Evolutionary conservation across 2,329 filamentous ascomycete genomes (phyloP), one percentile per base, ranked within the genome.

Genomic region (Lachnellula suecica): DNA sequence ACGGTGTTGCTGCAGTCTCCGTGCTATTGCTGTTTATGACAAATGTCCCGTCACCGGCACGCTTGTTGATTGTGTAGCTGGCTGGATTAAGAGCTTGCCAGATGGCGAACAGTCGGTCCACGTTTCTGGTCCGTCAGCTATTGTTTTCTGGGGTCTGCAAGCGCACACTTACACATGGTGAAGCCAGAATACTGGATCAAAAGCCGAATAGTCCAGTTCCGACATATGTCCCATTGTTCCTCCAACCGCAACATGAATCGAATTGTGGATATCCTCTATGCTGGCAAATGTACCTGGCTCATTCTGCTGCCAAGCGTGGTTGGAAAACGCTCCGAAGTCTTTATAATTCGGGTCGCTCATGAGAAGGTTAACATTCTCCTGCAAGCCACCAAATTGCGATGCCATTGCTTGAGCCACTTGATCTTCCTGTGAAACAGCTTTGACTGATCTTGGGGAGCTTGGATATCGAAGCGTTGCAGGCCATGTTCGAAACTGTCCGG

Each of bases 11-110:
- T 1, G 74, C 71, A 54, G 82, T 76, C 59, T 84, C 76, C 0
- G 79, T 68, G 1, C 79, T 72, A 1, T 83, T 83, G 9, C 72
- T 70, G 1, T 74, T 63, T 6, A 78, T 81, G 0, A 82, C 86
- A 62, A 82, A 91, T 2, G 84, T 88, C 11, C 77, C 76, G 34
- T 76, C 78, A n/a, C 69, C 71, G 47, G 76, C 80, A 6, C 72
- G 60, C 55, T 81, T 77, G 1, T 84, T 78, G 20, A 76, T 71
- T 4, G 91, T 79, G 72, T 85, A 93, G 24, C 79, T 79, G 19
- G 82, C 72, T 0, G 87, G 87, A 58, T 94, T 80, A 13, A 94
- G 69, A 1, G 78, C 74, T 71, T 94, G 88, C 88, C 88, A 94
- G 55, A 95, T 79, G 27, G 88, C 82, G 57, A 91, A 82, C 24